Evolutionary conservation across 225 moss, liverwort and hornwort genomes (phyloP).

Genomic region (Ulota crispa): DNA sequence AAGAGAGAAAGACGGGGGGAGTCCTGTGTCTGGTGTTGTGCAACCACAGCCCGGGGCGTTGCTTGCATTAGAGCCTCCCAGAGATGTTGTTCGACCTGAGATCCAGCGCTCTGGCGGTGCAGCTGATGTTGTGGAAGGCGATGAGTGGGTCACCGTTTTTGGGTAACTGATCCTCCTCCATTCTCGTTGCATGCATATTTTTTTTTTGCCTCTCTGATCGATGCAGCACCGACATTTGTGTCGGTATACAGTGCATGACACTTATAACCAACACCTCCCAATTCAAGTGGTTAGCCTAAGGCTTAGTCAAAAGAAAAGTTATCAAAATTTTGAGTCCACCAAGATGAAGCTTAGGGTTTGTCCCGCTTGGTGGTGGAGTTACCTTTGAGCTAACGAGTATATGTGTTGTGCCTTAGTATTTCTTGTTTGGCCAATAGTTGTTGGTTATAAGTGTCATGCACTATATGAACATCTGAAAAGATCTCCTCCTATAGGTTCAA

Average conservation of each 20-base stretch:
- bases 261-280: too few relatives aligned
- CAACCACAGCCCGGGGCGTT: conserved; percentile 62
- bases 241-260: too few relatives aligned
- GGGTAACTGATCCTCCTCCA: conserved; percentile 20
- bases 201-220: not conserved
- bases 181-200: not conserved
- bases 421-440: too few relatives aligned
- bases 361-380: too few relatives aligned
- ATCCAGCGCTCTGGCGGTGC: conserved; percentile 40
- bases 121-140: conserved; percentile 27
- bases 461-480: not conserved
- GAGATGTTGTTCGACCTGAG: conserved; percentile 79
- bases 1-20: conserved; percentile 61
- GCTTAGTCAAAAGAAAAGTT: too few relatives aligned
- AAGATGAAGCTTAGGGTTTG: too few relatives aligned
- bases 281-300: too few relatives aligned
- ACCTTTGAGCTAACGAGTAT: too few relatives aligned
- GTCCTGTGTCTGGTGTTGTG: conserved; percentile 76
- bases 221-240: not conserved
- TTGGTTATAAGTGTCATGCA: too few relatives aligned
- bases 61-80: conserved; percentile 67
- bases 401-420: too few relatives aligned
- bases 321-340: too few relatives aligned
- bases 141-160: conserved; percentile 35
- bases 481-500: not conserved